Evolutionary conservation across 352 stramenopile genomes (phyloP).

Genomic region (Pythium scleroteichum): DNA sequence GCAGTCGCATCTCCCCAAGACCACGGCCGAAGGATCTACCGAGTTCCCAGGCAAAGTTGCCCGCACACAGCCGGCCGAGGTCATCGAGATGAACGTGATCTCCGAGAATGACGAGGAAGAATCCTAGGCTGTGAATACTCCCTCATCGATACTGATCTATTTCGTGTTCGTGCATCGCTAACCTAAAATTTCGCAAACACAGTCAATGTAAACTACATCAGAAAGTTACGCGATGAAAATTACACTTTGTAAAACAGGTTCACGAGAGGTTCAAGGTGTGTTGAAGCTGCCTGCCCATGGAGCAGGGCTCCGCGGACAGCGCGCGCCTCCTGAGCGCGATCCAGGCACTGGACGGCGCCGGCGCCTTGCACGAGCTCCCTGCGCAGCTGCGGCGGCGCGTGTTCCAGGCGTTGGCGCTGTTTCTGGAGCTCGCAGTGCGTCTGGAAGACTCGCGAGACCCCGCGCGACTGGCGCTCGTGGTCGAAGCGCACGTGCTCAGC

Average conservation of each 20-base stretch:
- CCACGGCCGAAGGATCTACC: slow-evolving; percentile 48
- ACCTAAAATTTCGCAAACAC: too few species aligned
- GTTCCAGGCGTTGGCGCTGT: slow-evolving; percentile 17
- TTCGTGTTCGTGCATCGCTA: too few species aligned
- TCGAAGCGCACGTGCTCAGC: slow-evolving; percentile 27
- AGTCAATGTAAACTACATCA: too few species aligned
- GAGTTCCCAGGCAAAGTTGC: slow-evolving; percentile 64
- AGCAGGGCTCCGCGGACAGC: neutral
- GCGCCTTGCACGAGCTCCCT: neutral
- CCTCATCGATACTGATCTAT: too few species aligned
- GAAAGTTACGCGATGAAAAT: too few species aligned
- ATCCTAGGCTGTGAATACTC: slow-evolving; percentile 19
- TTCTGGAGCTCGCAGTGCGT: slow-evolving; percentile 14
- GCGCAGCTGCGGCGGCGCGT: neutral
- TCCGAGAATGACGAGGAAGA: slow-evolving; percentile 80
- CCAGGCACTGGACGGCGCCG: slow-evolving; percentile 36
- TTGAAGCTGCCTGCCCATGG: slow-evolving; percentile 2
- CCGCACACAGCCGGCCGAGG: slow-evolving; percentile 35
- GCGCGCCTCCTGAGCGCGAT: slow-evolving; percentile 45
- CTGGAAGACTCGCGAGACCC: slow-evolving; percentile 4
- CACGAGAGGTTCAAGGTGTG: too few species aligned
- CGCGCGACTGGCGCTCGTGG: slow-evolving; percentile 7
- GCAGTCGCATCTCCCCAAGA: slow-evolving; percentile 70
- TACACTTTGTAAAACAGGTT: too few species aligned
- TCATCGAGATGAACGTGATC: slow-evolving; percentile 84